Evolutionary conservation across 257 asterid genomes (phyloP).

Genomic region (Solanum stenotomum): DNA sequence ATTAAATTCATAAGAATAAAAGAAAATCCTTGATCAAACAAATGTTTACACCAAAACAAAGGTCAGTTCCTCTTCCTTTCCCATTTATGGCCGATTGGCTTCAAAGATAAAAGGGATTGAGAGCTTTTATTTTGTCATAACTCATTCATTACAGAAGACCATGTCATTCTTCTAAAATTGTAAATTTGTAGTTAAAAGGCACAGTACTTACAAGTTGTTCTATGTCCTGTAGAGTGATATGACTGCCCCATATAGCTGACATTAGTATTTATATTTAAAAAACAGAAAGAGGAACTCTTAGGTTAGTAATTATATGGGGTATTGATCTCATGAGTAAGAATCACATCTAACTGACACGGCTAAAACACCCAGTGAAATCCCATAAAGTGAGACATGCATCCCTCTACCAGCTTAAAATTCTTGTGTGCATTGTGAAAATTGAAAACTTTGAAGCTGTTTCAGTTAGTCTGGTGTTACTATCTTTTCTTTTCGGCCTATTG

Average conservation of each 20-base stretch:
- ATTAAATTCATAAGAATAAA: neutral
- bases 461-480: neutral
- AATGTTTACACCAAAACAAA: neutral
- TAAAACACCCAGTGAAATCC: neutral
- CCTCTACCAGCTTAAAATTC: neutral
- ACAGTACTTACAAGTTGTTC: neutral
- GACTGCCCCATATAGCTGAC: neutral
- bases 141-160: neutral
- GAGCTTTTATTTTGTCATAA: neutral
- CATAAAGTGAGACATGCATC: neutral
- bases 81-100: neutral
- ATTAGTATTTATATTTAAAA: neutral
- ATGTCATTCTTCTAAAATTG: neutral
- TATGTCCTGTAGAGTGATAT: neutral
- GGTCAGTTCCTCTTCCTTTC: neutral
- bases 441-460: neutral
- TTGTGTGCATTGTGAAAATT: neutral
- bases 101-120: neutral
- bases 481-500: neutral
- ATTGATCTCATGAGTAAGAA: neutral
- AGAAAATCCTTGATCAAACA: neutral
- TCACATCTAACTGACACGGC: neutral
- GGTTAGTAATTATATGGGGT: neutral
- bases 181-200: neutral
- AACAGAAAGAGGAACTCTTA: neutral